Percentiles rank a stretch among this genome's conserved stretches.
Evolutionary conservation across 202 grass and related monocot species (phyloP).

Genomic region (Schoenoplectus triqueter): DNA sequence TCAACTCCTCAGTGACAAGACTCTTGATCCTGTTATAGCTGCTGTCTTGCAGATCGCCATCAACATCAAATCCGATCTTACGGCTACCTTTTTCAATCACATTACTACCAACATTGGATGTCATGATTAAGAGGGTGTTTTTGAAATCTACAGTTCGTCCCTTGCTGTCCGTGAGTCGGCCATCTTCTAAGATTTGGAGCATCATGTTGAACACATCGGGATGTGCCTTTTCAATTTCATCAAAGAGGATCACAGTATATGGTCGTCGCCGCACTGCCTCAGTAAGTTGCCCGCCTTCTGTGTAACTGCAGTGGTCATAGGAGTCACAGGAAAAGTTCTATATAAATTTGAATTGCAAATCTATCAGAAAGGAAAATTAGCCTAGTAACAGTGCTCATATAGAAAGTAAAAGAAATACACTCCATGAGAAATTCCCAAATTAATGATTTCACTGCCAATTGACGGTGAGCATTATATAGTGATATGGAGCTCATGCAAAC

Average conservation of each 20-base stretch:
- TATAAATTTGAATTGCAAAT: slow-evolving; percentile 7
- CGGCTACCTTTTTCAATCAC: slow-evolving; percentile 87
- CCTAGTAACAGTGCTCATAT: no score
- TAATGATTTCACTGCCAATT: neutral
- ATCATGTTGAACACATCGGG: slow-evolving; percentile 97
- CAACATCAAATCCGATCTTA: slow-evolving; percentile 76
- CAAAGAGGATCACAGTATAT: slow-evolving; percentile 82
- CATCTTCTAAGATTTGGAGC: slow-evolving; percentile 88
- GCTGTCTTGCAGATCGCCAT: slow-evolving; percentile 69
- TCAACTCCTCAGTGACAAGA: slow-evolving; percentile 77
- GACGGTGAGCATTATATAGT: neutral
- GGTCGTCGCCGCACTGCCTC: slow-evolving; percentile 79
- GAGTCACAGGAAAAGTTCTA: neutral
- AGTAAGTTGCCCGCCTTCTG: slow-evolving; percentile 82
- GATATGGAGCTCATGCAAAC: neutral
- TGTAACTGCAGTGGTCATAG: slow-evolving; percentile 45
- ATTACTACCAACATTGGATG: slow-evolving; percentile 79
- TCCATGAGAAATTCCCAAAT: neutral
- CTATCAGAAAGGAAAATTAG: neutral
- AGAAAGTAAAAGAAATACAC: no score
- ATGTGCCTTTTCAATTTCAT: slow-evolving; percentile 90
- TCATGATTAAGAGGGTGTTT: slow-evolving; percentile 91
- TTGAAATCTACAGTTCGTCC: slow-evolving; percentile 89
- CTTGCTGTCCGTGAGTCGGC: slow-evolving; percentile 82
- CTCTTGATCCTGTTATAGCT: slow-evolving; percentile 91